Evolutionary conservation across 192 early-diverging fungal species (phyloP).

Genomic region (Backusella circina): DNA sequence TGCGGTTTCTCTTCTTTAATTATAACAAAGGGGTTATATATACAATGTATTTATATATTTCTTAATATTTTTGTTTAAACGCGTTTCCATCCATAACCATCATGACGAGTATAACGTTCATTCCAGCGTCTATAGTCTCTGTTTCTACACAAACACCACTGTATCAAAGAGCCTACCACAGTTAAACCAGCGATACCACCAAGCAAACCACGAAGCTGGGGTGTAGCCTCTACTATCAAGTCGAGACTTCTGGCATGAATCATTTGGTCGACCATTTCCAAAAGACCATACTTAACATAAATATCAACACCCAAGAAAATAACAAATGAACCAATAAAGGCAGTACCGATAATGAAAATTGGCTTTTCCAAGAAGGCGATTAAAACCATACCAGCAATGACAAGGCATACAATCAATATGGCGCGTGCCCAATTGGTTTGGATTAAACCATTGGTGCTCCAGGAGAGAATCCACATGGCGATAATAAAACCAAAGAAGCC

Average conservation of each 20-base stretch:
- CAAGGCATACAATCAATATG: constrained; percentile 64
- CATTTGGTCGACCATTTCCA: constrained; percentile 52
- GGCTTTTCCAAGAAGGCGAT: constrained; percentile 63
- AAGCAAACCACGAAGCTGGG: constrained; percentile 67
- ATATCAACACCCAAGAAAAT: constrained; percentile 79
- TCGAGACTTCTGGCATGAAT: constrained; percentile 38
- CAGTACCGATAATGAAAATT: constrained; percentile 67
- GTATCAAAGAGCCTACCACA: constrained; percentile 62
- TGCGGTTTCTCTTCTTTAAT: background rate
- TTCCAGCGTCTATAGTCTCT: background rate
- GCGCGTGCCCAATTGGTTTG: constrained; percentile 57
- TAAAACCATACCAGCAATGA: constrained; percentile 55
- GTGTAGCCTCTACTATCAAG: constrained; percentile 24
- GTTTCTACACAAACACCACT: constrained; percentile 54
- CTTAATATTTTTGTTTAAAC: constrained; percentile 12
- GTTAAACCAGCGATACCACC: constrained; percentile 62
- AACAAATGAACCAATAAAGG: constrained; percentile 75
- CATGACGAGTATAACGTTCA: constrained; percentile 11
- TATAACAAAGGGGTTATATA: background rate
- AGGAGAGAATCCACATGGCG: constrained; percentile 69
- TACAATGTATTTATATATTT: constrained; percentile 4
- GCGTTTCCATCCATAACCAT: constrained; percentile 27
- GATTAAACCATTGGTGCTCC: constrained; percentile 58
- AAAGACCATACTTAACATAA: constrained; percentile 72
- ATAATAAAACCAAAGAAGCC: constrained; percentile 74